Base-by-base conservation (phyloP, 305 asterid species). In the Fraxinus xanthoxyloides region DNA sequence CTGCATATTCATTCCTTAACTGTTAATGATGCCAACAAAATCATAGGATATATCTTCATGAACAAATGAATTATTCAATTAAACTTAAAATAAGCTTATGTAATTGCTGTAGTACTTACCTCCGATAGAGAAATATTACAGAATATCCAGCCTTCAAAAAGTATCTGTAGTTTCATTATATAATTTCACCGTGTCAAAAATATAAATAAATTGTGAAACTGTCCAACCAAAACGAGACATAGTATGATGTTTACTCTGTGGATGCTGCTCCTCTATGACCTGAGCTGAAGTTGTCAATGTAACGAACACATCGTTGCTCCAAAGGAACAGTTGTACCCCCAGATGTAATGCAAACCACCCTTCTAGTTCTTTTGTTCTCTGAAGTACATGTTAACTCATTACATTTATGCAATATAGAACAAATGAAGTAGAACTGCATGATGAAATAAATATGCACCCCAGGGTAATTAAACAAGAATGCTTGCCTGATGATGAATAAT, bases 201-300 rank as follows among this genome's bases (percentile, higher is more conserved):
- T 32, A 63, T 35, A 67, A n/a, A 21, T n/a, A 77, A 48, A 83
- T 35, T 2, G 23, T 30, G 78, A 76, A 77, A 48, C 36, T 21
- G 34, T 43, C 72, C 51, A 81, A 35, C 12, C 8, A 6, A 82
- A 87, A 56, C 38, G 54, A 79, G 36, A 75, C 26, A 78, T 24
- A 40, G 76, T 36, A 34, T 65, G 81, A 48, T 30, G 79, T 82
- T 85, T 91, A 93, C 99, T 95, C 98, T 0, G 98, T 93, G 65
- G 99, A 94, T 79, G 99, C 93, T 82, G 98, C 96, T 90, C 97
- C 99, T 88, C 98, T 88, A 78, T 92, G 95, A 81, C 99, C 98
- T 40, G 98, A 95, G 92, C 97, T 90, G 88, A 95, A 95, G 85
- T 95, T 95, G 88, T 95, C 98, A 70, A 95, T 94, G 80, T 87